Conservation (phyloP, 768 basidiomycete genomes). For the Tephrocybe sp. region DNA sequence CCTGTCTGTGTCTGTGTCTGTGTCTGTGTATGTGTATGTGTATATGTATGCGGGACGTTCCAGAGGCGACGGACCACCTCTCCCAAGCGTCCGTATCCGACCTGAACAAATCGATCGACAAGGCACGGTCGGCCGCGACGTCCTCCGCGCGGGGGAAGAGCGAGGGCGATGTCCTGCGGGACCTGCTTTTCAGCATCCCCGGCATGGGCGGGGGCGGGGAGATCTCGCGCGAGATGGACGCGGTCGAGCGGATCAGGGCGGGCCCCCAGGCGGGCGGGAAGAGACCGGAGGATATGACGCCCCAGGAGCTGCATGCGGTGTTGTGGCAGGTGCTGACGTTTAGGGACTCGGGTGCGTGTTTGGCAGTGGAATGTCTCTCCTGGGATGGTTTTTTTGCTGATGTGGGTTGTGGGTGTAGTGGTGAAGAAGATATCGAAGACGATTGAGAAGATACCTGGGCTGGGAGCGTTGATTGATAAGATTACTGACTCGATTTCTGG, state of each 20-base stretch:
- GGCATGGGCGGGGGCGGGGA: conserved; percentile 54
- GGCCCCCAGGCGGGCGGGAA: conserved; percentile 62
- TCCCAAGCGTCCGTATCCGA: conserved; percentile 82
- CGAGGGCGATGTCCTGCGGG: conserved; percentile 50
- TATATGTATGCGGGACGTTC: no score
- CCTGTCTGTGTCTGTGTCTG: no score
- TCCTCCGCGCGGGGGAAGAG: conserved; percentile 29
- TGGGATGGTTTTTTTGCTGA: background rate
- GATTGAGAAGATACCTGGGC: conserved; percentile 81
- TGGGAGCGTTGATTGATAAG: conserved; percentile 74
- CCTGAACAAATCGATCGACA: conserved; percentile 74
- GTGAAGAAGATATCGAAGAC: conserved; percentile 78
- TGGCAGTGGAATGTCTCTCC: background rate
- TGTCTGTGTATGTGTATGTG: no score
- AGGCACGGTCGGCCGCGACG: conserved; percentile 55
- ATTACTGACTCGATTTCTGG: conserved; percentile 71
- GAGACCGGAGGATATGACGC: conserved; percentile 78
- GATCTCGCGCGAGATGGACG: conserved; percentile 74
- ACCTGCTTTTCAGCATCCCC: conserved; percentile 62
- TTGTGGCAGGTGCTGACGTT: conserved; percentile 88
- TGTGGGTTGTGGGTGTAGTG: conserved; percentile 31
- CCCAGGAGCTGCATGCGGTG: conserved; percentile 82
- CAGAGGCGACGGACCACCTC: conserved; percentile 15
- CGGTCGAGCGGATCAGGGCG: conserved; percentile 67
- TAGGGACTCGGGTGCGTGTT: conserved; percentile 65